Percentiles rank a stretch among this genome's conserved stretches.
Evolutionary conservation across 352 stramenopile genomes (phyloP).

Genomic region (Pythium folliculosum): DNA sequence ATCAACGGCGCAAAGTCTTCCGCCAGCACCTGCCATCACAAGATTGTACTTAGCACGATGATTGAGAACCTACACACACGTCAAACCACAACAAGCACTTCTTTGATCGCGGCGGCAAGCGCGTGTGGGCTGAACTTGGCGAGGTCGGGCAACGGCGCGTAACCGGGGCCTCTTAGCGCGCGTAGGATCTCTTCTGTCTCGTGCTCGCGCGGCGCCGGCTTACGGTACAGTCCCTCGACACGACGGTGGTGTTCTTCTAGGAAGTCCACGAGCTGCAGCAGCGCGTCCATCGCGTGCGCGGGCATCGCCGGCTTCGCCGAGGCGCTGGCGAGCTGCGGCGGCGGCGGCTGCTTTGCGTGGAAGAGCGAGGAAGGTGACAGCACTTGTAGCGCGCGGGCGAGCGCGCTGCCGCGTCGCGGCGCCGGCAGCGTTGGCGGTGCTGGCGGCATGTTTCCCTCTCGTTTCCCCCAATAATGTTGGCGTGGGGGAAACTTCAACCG

Average conservation of each 20-base stretch:
- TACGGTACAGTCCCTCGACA: constrained; percentile 58
- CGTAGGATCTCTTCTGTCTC: constrained; percentile 33
- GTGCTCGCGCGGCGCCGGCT: constrained; percentile 30
- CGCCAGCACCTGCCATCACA: constrained; percentile 32
- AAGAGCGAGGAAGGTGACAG: constrained; percentile 25
- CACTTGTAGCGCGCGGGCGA: constrained; percentile 17
- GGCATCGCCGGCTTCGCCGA: constrained; percentile 28
- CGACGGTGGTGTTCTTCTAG: constrained; percentile 44
- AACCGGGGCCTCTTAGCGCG: neutral
- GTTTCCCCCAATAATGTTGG: no score
- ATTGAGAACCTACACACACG: neutral
- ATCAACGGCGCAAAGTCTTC: constrained; percentile 48
- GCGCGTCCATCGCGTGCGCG: constrained; percentile 34
- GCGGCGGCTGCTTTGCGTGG: constrained; percentile 2
- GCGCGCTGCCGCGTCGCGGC: constrained; percentile 12
- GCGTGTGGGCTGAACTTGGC: constrained; percentile 43
- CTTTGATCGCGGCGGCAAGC: constrained; percentile 45
- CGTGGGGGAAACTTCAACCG: neutral
- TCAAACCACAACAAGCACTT: constrained; percentile 21
- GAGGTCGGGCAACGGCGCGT: constrained; percentile 37
- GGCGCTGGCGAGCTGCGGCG: neutral
- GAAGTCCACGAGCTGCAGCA: constrained; percentile 47
- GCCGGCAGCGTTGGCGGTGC: constrained; percentile 10
- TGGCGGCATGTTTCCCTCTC: constrained; percentile 8
- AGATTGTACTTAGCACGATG: neutral